These are phyloP conservation scores for Eimeria falciformis DNA, from an alignment of 169 alveolate genomes.

Conservation along the genomic window DNA sequence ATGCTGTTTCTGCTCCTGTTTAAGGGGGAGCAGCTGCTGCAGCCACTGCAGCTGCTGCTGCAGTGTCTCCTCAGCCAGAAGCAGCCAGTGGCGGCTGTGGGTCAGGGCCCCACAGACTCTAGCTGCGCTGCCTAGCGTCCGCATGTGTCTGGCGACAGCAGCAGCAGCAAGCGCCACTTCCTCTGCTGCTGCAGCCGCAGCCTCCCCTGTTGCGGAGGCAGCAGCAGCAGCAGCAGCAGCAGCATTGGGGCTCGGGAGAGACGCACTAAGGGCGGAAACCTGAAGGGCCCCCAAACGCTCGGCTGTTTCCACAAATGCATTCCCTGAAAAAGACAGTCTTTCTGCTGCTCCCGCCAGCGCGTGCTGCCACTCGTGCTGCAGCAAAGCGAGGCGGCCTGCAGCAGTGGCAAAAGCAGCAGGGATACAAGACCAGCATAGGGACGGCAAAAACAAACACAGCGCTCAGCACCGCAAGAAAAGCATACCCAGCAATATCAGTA, in stretches of 20 bases:
- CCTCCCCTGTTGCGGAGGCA: background rate
- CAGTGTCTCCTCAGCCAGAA: slow-evolving; percentile 18
- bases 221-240: slow-evolving; percentile 9
- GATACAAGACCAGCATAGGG: background rate
- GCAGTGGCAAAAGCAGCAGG: background rate
- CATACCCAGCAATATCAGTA: background rate
- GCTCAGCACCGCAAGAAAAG: background rate
- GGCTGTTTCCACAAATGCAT: background rate
- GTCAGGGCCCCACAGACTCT: slow-evolving; percentile 36
- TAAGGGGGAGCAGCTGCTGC: background rate
- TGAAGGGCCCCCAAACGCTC: slow-evolving; percentile 42
- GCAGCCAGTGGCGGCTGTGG: slow-evolving; percentile 59
- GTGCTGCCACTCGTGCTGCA: slow-evolving; percentile 50
- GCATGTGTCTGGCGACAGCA: slow-evolving; percentile 23
- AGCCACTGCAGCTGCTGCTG: background rate
- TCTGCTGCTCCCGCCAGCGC: slow-evolving; percentile 21
- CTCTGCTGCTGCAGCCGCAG: background rate
- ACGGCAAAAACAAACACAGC: background rate
- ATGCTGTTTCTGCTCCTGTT: background rate
- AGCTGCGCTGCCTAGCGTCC: slow-evolving; percentile 25
- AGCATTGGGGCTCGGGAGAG: background rate
- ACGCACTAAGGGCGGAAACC: slow-evolving; percentile 26
- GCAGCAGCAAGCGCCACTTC: background rate
- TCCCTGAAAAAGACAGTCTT: background rate
- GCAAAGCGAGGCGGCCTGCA: slow-evolving; percentile 42